A percentile compares a stretch with the other conserved stretches of the same genome.
These are phyloP conservation scores for Areca catechu DNA, from an alignment of 176 grass and related monocot genomes.

Conservation along the genomic window DNA sequence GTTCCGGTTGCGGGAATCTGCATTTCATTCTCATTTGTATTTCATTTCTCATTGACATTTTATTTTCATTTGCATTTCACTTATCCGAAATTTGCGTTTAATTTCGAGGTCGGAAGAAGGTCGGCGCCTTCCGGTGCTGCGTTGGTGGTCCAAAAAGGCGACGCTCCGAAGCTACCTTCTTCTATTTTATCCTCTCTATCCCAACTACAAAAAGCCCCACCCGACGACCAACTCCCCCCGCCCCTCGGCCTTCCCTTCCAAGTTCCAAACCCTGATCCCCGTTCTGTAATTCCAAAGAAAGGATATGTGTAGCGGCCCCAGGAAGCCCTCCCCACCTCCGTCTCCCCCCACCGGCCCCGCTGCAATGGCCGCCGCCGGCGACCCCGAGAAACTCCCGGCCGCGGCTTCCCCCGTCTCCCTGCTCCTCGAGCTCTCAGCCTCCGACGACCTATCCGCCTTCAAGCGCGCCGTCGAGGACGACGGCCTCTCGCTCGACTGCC, in stretches of 20 bases:
- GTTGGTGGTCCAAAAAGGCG: too few species aligned
- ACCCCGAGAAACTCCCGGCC: neutral
- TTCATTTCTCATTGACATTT: too few species aligned
- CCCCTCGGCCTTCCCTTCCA: constrained; percentile 1
- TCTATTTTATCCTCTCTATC: constrained; percentile 38
- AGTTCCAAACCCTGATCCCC: neutral
- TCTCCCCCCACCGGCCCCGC: neutral
- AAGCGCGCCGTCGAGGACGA: constrained; percentile 44
- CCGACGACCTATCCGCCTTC: constrained; percentile 49
- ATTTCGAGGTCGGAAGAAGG: too few species aligned
- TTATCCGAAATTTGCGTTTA: too few species aligned
- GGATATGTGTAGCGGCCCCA: constrained; percentile 65
- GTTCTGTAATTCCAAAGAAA: neutral
- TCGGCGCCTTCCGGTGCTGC: too few species aligned
- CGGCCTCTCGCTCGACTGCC: constrained; percentile 7
- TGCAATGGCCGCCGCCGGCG: neutral
- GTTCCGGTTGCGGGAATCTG: too few species aligned
- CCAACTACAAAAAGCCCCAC: constrained; percentile 3
- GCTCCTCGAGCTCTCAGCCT: constrained; percentile 66
- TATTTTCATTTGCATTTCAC: too few species aligned
- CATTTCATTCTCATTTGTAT: too few species aligned
- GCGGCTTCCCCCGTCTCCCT: constrained; percentile 14
- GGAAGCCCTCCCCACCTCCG: constrained; percentile 37
- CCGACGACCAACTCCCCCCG: constrained; percentile 1
- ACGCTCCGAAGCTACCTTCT: too few species aligned